Percentiles rank a stretch among this genome's conserved stretches.
These are phyloP conservation scores for Pyrus pyrifolia DNA, from an alignment of 306 rosid genomes.

Conservation along the genomic window DNA sequence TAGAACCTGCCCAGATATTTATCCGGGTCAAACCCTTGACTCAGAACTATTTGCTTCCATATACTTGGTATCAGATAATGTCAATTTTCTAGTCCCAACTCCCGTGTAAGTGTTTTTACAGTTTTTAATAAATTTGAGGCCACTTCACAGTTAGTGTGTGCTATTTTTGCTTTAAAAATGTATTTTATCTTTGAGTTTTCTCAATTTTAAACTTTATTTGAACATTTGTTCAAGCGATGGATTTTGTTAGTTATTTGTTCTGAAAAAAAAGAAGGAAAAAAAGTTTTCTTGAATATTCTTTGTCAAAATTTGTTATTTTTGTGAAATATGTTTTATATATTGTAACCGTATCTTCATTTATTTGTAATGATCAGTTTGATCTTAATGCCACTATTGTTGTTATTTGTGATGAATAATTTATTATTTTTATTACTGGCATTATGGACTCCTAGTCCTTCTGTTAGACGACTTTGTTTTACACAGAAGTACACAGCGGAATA, in stretches of 20 bases:
- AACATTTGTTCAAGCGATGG: neutral
- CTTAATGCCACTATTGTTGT: neutral
- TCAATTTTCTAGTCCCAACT: neutral
- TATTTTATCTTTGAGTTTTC: neutral
- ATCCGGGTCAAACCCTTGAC: neutral
- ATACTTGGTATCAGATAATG: neutral
- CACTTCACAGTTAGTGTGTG: neutral
- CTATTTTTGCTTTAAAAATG: neutral
- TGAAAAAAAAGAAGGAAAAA: neutral
- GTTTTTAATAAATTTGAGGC: neutral
- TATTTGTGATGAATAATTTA: neutral
- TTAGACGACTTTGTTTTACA: neutral
- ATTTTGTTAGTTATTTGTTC: neutral
- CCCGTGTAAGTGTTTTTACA: neutral
- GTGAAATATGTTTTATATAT: neutral
- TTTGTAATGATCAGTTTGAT: neutral
- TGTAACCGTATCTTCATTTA: neutral
- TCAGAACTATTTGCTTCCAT: neutral
- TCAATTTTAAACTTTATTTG: neutral
- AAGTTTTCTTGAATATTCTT: neutral
- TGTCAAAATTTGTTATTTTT: neutral
- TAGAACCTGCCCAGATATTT: neutral
- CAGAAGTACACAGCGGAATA: neutral
- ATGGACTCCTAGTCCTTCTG: neutral
- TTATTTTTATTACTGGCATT: neutral